phyloP scores from a whole-genome alignment of 495 filamentous ascomycete species.

The Cudoniella acicularis region DNA sequence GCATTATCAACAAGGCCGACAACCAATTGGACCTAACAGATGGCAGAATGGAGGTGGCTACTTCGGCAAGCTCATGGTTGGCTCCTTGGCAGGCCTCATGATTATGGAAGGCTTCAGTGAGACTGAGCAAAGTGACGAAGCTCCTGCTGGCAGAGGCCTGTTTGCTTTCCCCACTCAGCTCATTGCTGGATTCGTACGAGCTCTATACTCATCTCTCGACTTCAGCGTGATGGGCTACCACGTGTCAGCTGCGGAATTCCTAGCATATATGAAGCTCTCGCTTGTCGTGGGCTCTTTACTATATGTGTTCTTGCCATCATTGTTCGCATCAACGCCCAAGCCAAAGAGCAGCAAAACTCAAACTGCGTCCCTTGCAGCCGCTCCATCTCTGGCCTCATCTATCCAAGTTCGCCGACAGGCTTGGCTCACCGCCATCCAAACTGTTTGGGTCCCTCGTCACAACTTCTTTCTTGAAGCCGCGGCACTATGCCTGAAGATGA shows the following conservation, averaged over 20 bases:
- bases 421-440: slow-evolving; percentile 93
- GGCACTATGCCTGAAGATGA: slow-evolving; percentile 71
- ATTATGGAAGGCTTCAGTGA: slow-evolving; percentile 72
- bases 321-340: slow-evolving; percentile 54
- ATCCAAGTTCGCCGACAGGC: slow-evolving; percentile 84
- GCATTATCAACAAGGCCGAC: slow-evolving; percentile 46
- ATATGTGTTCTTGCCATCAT: slow-evolving; percentile 62
- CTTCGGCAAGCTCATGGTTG: slow-evolving; percentile 80
- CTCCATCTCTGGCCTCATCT: slow-evolving; percentile 72
- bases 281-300: slow-evolving; percentile 64
- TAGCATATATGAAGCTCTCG: slow-evolving; percentile 52
- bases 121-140: slow-evolving; percentile 51
- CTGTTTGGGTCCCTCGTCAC: slow-evolving; percentile 88
- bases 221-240: slow-evolving; percentile 47
- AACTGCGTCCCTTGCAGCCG: slow-evolving; percentile 36
- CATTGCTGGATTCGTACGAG: slow-evolving; percentile 33
- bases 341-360: slow-evolving; percentile 29
- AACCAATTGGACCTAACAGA: slow-evolving; percentile 37
- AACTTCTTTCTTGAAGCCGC: slow-evolving; percentile 80
- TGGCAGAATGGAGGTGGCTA: slow-evolving; percentile 40
- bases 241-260: slow-evolving; percentile 33
- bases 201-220: slow-evolving; percentile 14
- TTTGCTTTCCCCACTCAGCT: slow-evolving; percentile 61
- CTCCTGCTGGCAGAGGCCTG: slow-evolving; percentile 64
- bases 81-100: slow-evolving; percentile 88